These are phyloP conservation scores for Viola odorata DNA, from an alignment of 345 rosid genomes.

Conservation along the genomic window DNA sequence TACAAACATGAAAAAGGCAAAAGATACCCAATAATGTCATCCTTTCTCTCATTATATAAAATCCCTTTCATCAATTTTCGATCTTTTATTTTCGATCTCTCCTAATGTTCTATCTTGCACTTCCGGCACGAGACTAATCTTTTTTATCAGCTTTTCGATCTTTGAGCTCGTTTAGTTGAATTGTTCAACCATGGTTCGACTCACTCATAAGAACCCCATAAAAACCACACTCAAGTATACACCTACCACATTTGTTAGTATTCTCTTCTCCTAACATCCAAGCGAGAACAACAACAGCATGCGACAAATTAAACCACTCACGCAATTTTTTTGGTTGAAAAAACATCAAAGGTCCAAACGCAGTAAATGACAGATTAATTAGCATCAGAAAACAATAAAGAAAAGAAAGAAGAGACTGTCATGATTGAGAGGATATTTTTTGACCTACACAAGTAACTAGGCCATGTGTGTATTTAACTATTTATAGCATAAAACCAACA, in stretches of 20 bases:
- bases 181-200: conserved; percentile 8
- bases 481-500: neutral
- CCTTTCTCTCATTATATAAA: conserved; percentile 29
- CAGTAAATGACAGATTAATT: too few relatives aligned
- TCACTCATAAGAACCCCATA: neutral
- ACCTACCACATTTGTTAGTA: conserved; percentile 15
- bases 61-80: neutral
- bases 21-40: conserved; percentile 29
- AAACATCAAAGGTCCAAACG: too few relatives aligned
- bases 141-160: conserved; percentile 22
- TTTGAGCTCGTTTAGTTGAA: conserved; percentile 16
- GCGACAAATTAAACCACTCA: conserved; percentile 20
- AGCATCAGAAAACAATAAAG: conserved; percentile 2
- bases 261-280: conserved; percentile 15
- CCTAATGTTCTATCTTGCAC: too few relatives aligned
- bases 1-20: conserved; percentile 18
- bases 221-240: too few relatives aligned
- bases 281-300: conserved; percentile 28
- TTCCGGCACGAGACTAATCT: neutral
- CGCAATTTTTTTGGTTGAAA: neutral
- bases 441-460: conserved; percentile 3
- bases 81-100: too few relatives aligned
- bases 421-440: conserved; percentile 4
- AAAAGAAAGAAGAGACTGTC: neutral
- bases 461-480: neutral